Evolutionary conservation across 2,329 filamentous ascomycete genomes (phyloP).

Genomic region (Graphiopsis chlorocephala): DNA sequence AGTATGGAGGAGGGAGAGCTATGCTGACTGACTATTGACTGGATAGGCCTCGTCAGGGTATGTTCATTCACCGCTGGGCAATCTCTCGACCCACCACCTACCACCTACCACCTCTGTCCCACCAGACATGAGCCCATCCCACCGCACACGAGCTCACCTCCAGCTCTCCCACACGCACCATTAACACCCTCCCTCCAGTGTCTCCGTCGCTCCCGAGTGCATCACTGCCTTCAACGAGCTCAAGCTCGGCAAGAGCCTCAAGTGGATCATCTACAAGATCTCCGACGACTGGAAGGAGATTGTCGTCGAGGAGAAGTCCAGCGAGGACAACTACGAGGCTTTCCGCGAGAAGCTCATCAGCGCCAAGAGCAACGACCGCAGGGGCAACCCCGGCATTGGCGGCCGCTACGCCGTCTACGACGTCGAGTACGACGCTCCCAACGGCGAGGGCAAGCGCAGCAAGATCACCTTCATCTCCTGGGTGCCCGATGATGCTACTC

Average conservation of each 20-base stretch:
- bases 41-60: conserved; percentile 16
- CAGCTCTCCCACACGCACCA: background rate
- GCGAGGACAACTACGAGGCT: conserved; percentile 64
- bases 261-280: conserved; percentile 87
- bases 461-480: conserved; percentile 78
- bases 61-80: conserved; percentile 3
- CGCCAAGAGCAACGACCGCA: conserved; percentile 69
- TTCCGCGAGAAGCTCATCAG: conserved; percentile 76
- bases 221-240: conserved; percentile 70
- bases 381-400: conserved; percentile 55
- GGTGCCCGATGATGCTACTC: conserved; percentile 76
- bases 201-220: conserved; percentile 70
- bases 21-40: background rate
- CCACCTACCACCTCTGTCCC: no score
- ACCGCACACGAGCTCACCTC: background rate
- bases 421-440: conserved; percentile 71
- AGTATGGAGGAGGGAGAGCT: background rate
- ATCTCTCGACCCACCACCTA: background rate
- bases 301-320: conserved; percentile 71
- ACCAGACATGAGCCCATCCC: no score
- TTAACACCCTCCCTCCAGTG: conserved; percentile 48
- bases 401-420: conserved; percentile 84
- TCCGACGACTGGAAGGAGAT: conserved; percentile 80
- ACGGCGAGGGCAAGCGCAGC: conserved; percentile 70
- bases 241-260: conserved; percentile 73